Conservation (phyloP, 805 yeast genomes). For the Candida wancherniae region DNA sequence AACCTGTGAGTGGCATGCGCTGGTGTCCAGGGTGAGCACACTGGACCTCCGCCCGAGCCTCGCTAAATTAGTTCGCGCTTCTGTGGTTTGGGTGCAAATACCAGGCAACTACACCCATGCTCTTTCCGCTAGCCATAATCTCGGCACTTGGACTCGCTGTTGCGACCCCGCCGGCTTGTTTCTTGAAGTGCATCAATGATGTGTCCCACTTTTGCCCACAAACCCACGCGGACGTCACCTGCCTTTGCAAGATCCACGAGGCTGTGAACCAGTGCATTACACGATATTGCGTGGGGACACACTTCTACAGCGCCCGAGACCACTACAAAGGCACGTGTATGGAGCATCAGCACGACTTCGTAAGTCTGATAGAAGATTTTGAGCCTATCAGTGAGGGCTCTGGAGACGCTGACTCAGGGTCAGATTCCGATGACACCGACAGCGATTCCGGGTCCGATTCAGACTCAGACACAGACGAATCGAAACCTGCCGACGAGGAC, state of each 20-base stretch:
- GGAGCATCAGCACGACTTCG: conserved; percentile 23
- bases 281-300: conserved; percentile 43
- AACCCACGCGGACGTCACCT: conserved; percentile 31
- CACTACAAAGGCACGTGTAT: conserved; percentile 47
- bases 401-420: no score
- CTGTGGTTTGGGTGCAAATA: conserved; percentile 12
- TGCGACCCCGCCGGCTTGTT: conserved; percentile 51
- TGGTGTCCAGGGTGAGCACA: no score
- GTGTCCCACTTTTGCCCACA: conserved; percentile 31
- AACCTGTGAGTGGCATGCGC: no score
- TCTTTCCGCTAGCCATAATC: conserved; percentile 5
- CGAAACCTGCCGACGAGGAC: conserved; percentile 2
- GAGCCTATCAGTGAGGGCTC: no score
- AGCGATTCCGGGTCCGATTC: background rate
- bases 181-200: conserved; percentile 38
- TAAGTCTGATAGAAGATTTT: no score
- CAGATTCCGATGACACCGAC: conserved; percentile 4
- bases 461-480: conserved; percentile 3
- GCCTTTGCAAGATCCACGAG: conserved; percentile 37
- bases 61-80: conserved; percentile 8
- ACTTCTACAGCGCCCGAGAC: conserved; percentile 41
- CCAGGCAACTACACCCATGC: conserved; percentile 4
- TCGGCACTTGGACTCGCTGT: conserved; percentile 3
- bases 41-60: no score
- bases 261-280: conserved; percentile 40